Evolutionary conservation across 1,139 yeast species (phyloP), one percentile per base, ranked within the genome.

Genomic region (Ogataea hybrid): DNA sequence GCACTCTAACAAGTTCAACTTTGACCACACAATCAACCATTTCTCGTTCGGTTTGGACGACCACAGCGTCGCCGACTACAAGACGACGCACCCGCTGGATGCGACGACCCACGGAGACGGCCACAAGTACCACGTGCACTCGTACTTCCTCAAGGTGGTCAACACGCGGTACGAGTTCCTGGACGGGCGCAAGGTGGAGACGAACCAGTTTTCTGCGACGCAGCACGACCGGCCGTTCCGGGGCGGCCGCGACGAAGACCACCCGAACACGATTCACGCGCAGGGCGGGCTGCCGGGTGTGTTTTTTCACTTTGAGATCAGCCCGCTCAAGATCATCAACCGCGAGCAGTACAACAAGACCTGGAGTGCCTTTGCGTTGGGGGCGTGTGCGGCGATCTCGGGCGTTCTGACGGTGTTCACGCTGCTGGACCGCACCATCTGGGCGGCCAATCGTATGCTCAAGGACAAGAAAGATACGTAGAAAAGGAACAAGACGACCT

Each of bases 391-490:
- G 48, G 87, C 95, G 9, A 75, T 90, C 35, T 97, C 97, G 8
- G 97, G 97, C 31, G 92, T 92, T 10, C 71, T 92, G 47, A 92
- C 96, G 42, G 90, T 92, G 16, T 97, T 96, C 6, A 84, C 96
- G 0, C 77, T 90, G 34, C 65, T 90, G 37, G 98, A 92, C 62
- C 75, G 90, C 49, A 81, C 94, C 3, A 85, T 88, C 8, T 89
- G 88, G 79, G 94, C 86, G 17, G 96, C 96, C 1, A 92, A 88
- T 61, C 79, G 79, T 61, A 88, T 83, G 9, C 67, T 90, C 28
- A 75, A 79, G 63, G 80, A 85, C 22, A 87, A 89, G 64, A 90
- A 92, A 61, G 69, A 67, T 34, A 50, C 54, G 5, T 54, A 25
- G 20, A 18, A 18, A 18, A 18, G 8, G 6, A 18, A 17, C n/a